Conservation (phyloP, 192 early-diverging fungal genomes). For the Linnemannia exigua region DNA sequence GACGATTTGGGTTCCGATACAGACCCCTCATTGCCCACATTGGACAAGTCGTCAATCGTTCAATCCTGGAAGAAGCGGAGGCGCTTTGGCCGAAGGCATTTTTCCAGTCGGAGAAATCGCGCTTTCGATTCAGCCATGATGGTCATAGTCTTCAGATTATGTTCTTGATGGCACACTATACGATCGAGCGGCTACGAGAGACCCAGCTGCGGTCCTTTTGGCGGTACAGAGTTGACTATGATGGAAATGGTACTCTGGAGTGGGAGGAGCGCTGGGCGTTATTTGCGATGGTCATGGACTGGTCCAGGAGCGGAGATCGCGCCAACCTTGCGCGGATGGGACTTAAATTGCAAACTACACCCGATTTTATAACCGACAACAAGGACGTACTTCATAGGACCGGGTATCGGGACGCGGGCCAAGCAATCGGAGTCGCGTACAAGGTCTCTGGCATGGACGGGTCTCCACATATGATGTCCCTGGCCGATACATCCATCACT, state of each 20-base stretch:
- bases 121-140: neutral
- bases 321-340: neutral
- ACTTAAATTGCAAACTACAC: neutral
- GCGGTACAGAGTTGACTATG: neutral
- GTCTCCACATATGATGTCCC: neutral
- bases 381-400: neutral
- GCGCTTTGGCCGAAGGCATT: neutral
- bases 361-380: neutral
- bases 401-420: neutral
- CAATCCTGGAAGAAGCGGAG: neutral
- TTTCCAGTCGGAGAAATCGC: neutral
- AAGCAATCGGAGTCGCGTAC: neutral
- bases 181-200: neutral
- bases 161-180: neutral
- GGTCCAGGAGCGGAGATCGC: neutral
- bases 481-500: neutral
- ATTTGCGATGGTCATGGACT: neutral
- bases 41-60: neutral
- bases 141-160: neutral
- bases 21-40: neutral
- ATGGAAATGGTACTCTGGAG: neutral
- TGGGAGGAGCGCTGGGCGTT: neutral
- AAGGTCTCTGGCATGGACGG: neutral
- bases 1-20: neutral
- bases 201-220: neutral